Base-by-base conservation (phyloP, 108 stramenopile species). In the Cyclotella sp. region DNA sequence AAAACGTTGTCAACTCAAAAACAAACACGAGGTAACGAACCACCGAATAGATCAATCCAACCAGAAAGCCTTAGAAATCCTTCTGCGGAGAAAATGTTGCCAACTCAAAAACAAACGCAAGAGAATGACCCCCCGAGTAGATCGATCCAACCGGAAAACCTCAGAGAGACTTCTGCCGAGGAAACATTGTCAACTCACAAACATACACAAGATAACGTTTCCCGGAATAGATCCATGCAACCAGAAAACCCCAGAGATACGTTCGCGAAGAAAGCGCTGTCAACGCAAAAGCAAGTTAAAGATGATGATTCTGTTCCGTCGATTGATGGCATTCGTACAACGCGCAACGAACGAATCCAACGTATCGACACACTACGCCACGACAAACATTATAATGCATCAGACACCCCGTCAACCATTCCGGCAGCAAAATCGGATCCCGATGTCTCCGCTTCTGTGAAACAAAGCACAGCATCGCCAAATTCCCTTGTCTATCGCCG, bases 401-500 rank as follows among this genome's bases (percentile, higher is more conserved):
- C 18, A 19, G 3, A 51, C 3, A 3, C 49, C 49, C 19, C 19
- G 8, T 19, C 19, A 51, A 8, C n/a, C 22, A 21, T 43, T 10
- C 5, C 61, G 1, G 41, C 43, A 45, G 26, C 44, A 4, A 30
- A 64, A 45, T 24, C 63, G 14, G 26, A 12, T 46, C 3, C 44
- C 9, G 45, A 19, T 19, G n/a, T 51, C 19, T 51, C 49, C 49
- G 8, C 49, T 51, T 19, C n/a, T 46, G 21, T 9, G 26, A 19
- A 42, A 41, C 14, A 27, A 40, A 41, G 5, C 61, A 24, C 24
- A 0, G 12, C 63, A 24, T 21, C 63, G 39, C 53, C 46, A 19
- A 51, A 63, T 26, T 57, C 73, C 16, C 26, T 66, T n/a, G 42
- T 43, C 8, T 46, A 41, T 64, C 62, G 69, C 4, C 63, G 64